A percentile compares a stretch with the other conserved stretches of the same genome.
Conservation (phyloP, 805 yeast genomes). For the Monosporozyma unispora region DNA sequence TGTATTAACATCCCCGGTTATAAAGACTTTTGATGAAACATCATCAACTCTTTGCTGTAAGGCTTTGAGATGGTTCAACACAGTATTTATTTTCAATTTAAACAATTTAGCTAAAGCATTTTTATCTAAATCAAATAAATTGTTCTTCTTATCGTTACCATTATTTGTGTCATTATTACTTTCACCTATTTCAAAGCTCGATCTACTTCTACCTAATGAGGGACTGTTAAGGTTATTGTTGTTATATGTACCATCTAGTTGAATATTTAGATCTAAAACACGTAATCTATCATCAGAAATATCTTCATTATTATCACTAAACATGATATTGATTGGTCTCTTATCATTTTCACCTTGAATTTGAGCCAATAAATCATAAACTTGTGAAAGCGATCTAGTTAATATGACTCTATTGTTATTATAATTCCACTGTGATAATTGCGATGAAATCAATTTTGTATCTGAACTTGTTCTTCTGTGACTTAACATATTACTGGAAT, state of each 20-base stretch:
- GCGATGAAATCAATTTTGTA: conserved; percentile 15
- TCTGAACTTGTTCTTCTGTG: conserved; percentile 10
- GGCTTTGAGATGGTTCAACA: conserved; percentile 57
- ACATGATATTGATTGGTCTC: conserved; percentile 58
- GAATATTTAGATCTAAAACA: conserved; percentile 21
- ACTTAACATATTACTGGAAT: not conserved
- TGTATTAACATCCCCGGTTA: conserved; percentile 94
- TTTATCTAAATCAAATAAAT: conserved; percentile 50
- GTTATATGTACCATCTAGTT: conserved; percentile 19
- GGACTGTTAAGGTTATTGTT: not conserved
- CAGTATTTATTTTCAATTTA: conserved; percentile 56
- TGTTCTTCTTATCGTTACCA: conserved; percentile 19
- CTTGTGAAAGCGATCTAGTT: conserved; percentile 49
- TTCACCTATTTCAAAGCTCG: not conserved
- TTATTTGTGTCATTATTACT: not conserved
- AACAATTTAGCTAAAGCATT: conserved; percentile 60
- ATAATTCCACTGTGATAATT: conserved; percentile 66
- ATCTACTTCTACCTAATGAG: not conserved
- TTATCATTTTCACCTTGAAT: conserved; percentile 46
- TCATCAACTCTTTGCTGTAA: conserved; percentile 81
- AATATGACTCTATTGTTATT: conserved; percentile 62
- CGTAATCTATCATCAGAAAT: conserved; percentile 16
- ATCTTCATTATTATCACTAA: conserved; percentile 41
- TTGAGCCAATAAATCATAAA: conserved; percentile 42
- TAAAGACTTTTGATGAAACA: conserved; percentile 84